Percentiles rank a stretch among this genome's conserved stretches.
These are phyloP conservation scores for Alternaria infectoria DNA, from an alignment of 2,329 filamentous ascomycete species.

Conservation along the genomic window DNA sequence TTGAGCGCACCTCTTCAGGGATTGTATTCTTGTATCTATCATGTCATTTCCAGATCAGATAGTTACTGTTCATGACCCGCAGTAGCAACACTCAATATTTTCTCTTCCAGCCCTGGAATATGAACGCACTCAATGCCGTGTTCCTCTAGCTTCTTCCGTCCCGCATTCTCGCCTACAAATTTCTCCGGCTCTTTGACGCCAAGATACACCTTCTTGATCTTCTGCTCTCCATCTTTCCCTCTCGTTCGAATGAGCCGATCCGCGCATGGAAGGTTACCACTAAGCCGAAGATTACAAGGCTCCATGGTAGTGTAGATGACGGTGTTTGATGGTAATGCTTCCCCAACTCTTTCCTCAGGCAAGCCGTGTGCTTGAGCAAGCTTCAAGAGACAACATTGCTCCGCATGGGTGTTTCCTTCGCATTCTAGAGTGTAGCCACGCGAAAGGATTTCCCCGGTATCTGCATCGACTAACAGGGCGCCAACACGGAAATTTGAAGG, in stretches of 20 bases:
- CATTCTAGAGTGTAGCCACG: constrained; percentile 92
- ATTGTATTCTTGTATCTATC: not conserved
- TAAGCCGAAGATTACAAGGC: constrained; percentile 76
- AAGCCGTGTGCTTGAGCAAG: constrained; percentile 51
- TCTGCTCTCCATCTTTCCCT: constrained; percentile 54
- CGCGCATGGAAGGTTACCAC: constrained; percentile 77
- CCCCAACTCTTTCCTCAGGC: constrained; percentile 62
- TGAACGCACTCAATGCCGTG: constrained; percentile 77
- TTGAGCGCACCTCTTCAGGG: too few relatives aligned
- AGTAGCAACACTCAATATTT: constrained; percentile 82
- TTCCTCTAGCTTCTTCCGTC: constrained; percentile 70
- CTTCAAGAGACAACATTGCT: constrained; percentile 90
- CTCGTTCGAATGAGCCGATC: constrained; percentile 71
- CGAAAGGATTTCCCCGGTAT: constrained; percentile 67
- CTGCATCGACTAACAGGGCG: constrained; percentile 75
- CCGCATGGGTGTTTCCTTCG: constrained; percentile 92
- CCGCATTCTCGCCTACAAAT: constrained; percentile 84
- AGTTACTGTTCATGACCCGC: constrained; percentile 69
- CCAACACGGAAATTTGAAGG: constrained; percentile 94
- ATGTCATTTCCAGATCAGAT: not conserved
- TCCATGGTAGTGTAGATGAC: constrained; percentile 93
- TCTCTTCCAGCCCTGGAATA: constrained; percentile 75
- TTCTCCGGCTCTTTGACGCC: constrained; percentile 89
- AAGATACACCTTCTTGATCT: constrained; percentile 80
- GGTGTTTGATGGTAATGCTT: constrained; percentile 60